These are phyloP conservation scores for Escallonia herrerae DNA, from an alignment of 129 eudicot genomes.

Conservation along the genomic window DNA sequence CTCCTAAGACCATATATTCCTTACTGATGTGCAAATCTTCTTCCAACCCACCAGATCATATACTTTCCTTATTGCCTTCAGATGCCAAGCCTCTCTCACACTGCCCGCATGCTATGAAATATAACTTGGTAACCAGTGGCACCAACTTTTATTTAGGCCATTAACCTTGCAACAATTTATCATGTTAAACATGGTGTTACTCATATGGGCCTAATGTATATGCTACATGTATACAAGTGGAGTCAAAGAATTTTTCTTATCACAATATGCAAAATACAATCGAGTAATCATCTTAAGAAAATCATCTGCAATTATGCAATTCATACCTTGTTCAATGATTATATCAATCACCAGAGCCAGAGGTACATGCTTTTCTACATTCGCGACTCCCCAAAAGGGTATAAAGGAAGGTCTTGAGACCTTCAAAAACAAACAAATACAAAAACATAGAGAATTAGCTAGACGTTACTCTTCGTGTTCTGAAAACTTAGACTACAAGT, in stretches of 20 bases:
- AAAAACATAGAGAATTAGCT: not conserved
- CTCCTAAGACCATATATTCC: no score
- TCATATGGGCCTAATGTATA: not conserved
- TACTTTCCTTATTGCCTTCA: no score
- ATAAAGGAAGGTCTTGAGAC: constrained; percentile 70
- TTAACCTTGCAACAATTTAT: not conserved
- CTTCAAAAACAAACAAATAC: constrained; percentile 23
- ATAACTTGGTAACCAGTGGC: no score
- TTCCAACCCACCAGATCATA: no score
- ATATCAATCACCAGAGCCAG: constrained; percentile 52
- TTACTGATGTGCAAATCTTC: no score
- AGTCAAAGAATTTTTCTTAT: not conserved
- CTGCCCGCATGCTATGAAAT: no score
- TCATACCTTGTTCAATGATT: constrained; percentile 72
- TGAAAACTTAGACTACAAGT: not conserved
- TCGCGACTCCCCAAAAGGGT: constrained; percentile 57
- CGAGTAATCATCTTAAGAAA: not conserved
- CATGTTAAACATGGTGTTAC: not conserved
- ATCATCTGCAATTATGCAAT: not conserved
- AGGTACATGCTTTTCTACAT: constrained; percentile 53
- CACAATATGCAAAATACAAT: no score
- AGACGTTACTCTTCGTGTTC: no score
- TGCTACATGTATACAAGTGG: not conserved
- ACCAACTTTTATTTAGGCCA: not conserved
- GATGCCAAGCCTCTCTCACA: no score